A percentile compares a stretch with the other conserved stretches of the same genome.
These are phyloP conservation scores for Eustoma russellianum DNA, from an alignment of 257 asterid species.

Conservation along the genomic window DNA sequence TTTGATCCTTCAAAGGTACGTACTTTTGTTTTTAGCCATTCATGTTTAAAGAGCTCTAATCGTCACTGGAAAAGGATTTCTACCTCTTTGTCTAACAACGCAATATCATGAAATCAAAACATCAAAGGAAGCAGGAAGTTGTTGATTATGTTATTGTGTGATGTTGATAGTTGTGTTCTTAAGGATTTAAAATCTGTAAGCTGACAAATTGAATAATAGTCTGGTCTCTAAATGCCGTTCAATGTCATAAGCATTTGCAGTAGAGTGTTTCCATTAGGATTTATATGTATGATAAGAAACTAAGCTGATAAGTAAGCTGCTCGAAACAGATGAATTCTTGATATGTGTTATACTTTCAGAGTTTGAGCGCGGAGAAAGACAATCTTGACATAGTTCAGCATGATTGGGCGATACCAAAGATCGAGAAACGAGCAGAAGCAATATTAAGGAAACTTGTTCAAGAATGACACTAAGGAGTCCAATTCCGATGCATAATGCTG, in stretches of 20 bases:
- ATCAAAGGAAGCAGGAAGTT: background rate
- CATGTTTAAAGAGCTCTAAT: background rate
- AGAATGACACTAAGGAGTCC: background rate
- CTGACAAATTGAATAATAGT: too few relatives aligned
- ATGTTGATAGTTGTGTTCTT: background rate
- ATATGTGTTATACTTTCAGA: conserved; percentile 36
- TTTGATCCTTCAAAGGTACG: conserved; percentile 75
- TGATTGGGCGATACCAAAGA: conserved; percentile 80
- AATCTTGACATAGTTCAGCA: conserved; percentile 72
- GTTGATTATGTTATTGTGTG: background rate
- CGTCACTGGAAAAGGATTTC: background rate
- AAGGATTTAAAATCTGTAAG: too few relatives aligned
- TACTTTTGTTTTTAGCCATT: background rate
- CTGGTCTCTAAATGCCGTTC: too few relatives aligned
- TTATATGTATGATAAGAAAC: too few relatives aligned
- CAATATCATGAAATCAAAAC: background rate
- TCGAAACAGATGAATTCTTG: background rate
- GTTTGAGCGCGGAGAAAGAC: conserved; percentile 86
- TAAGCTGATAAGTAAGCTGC: too few relatives aligned
- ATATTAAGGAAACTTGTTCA: conserved; percentile 62
- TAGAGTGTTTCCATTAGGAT: too few relatives aligned
- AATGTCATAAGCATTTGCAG: too few relatives aligned
- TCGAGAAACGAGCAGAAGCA: conserved; percentile 88
- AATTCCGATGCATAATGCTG: background rate
- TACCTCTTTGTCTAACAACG: too few relatives aligned